Conservation (phyloP, 345 rosid species). For the Bretschneidera sinensis region DNA sequence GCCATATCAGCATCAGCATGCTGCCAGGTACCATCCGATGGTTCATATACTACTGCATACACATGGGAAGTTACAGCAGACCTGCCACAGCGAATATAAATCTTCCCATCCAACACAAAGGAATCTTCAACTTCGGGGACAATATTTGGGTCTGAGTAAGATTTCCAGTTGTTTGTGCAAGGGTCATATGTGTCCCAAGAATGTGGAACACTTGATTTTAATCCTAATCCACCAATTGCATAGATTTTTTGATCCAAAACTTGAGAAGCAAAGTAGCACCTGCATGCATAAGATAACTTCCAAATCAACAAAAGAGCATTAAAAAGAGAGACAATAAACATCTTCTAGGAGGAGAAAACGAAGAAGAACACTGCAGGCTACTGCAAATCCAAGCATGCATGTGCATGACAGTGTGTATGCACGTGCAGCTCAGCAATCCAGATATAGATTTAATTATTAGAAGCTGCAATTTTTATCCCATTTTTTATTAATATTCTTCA, state of each 20-base stretch:
- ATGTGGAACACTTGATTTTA: constrained; percentile 35
- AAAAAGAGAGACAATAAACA: background rate
- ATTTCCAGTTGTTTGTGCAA: constrained; percentile 37
- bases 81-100: constrained; percentile 45
- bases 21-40: constrained; percentile 50
- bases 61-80: constrained; percentile 30
- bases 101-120: constrained; percentile 57
- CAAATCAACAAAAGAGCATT: background rate
- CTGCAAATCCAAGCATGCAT: background rate
- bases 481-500: too few relatives aligned
- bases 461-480: background rate
- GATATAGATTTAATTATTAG: too few relatives aligned
- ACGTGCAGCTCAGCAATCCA: background rate
- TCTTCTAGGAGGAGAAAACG: background rate
- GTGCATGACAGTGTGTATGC: background rate
- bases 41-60: constrained; percentile 42
- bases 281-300: constrained; percentile 25
- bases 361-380: background rate
- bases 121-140: constrained; percentile 61
- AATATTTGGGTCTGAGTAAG: constrained; percentile 32
- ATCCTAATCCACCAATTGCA: constrained; percentile 69
- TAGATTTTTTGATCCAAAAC: constrained; percentile 53
- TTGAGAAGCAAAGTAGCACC: constrained; percentile 79
- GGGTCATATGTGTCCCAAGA: constrained; percentile 72
- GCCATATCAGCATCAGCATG: constrained; percentile 55